Conservation (phyloP, 805 yeast species). For the Candida rishiriensis region DNA sequence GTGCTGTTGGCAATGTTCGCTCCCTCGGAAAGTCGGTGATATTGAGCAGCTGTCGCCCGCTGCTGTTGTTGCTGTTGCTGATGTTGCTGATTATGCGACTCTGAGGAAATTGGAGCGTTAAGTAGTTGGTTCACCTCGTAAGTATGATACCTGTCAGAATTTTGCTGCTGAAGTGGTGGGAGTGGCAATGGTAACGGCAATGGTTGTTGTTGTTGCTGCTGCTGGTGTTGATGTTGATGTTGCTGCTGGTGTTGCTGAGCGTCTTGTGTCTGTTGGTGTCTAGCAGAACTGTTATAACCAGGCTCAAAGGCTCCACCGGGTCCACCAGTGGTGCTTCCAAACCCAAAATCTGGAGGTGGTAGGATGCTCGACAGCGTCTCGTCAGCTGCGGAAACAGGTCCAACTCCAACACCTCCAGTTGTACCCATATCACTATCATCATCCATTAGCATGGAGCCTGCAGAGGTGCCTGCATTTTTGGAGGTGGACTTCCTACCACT, state of each 20-base stretch:
- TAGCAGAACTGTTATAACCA: slow-evolving; percentile 4
- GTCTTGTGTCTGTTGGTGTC: slow-evolving; percentile 5
- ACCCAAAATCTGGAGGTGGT: slow-evolving; percentile 13
- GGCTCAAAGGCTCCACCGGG: not conserved
- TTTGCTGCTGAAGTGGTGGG: not conserved
- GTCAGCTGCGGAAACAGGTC: not conserved
- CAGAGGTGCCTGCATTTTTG: not conserved
- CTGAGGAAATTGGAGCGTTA: not conserved
- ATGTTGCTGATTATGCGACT: not conserved
- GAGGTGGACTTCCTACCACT: not conserved
- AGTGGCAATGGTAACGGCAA: not conserved
- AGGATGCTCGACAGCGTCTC: slow-evolving; percentile 10
- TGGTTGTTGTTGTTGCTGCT: slow-evolving; percentile 3
- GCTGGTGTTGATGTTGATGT: slow-evolving; percentile 10
- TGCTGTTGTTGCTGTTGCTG: slow-evolving; percentile 5
- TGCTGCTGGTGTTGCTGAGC: slow-evolving; percentile 7
- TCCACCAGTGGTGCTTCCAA: slow-evolving; percentile 1
- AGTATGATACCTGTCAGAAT: slow-evolving; percentile 13
- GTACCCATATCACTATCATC: not conserved
- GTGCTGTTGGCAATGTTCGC: not conserved
- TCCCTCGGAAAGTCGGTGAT: not conserved
- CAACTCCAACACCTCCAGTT: not conserved
- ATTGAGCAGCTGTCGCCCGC: not conserved
- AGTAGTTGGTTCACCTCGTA: slow-evolving; percentile 14
- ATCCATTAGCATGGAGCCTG: not conserved